Percentiles rank a stretch among this genome's conserved stretches.
These are phyloP conservation scores for Acacia confusa DNA, from an alignment of 306 rosid species.

Conservation along the genomic window DNA sequence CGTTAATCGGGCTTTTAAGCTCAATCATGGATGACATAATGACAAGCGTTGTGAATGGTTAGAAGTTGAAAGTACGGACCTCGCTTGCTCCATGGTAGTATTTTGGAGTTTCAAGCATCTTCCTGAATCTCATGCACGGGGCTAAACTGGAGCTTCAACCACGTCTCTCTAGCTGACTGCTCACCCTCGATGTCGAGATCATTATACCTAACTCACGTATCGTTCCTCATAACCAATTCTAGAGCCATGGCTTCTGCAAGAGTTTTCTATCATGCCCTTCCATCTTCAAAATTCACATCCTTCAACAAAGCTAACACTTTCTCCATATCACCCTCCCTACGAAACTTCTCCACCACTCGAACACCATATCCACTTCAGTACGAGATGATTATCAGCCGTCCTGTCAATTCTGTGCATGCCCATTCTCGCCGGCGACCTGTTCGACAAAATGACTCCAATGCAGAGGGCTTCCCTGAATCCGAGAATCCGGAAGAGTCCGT, in stretches of 20 bases:
- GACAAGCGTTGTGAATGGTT: neutral
- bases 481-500: constrained; percentile 33
- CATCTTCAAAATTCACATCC: constrained; percentile 31
- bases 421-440: constrained; percentile 44
- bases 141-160: neutral
- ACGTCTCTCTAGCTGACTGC: neutral
- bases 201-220: constrained; percentile 28
- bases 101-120: neutral
- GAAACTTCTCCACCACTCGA: constrained; percentile 46
- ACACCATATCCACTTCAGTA: constrained; percentile 85
- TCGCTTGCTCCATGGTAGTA: neutral
- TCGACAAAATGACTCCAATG: constrained; percentile 36
- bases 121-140: constrained; percentile 11
- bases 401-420: constrained; percentile 45
- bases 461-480: constrained; percentile 35
- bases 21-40: neutral
- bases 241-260: constrained; percentile 35
- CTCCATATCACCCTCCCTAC: constrained; percentile 25
- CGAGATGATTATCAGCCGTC: constrained; percentile 78
- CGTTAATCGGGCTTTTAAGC: neutral
- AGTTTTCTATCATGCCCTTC: constrained; percentile 30
- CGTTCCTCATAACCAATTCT: constrained; percentile 37
- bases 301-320: neutral
- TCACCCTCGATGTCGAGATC: constrained; percentile 45
- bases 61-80: neutral